Evolutionary conservation across 2,329 filamentous ascomycete genomes (phyloP).

Genomic region (Fusarium austroafricanum): DNA sequence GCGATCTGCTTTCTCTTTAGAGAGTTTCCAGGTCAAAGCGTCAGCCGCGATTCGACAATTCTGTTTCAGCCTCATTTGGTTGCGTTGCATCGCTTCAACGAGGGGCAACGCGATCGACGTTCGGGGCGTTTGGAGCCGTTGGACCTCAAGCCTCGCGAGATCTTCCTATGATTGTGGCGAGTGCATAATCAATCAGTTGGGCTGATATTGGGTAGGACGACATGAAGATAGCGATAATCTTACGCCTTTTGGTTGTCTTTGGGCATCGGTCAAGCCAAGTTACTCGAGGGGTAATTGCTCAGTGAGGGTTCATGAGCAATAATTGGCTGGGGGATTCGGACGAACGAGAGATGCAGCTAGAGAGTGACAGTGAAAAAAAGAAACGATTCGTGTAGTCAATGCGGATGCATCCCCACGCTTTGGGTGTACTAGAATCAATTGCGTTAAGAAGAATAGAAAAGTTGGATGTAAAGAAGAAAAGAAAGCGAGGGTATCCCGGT

Average conservation of each 20-base stretch:
- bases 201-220: constrained; percentile 36
- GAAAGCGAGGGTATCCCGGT: constrained; percentile 21
- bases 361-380: constrained; percentile 19
- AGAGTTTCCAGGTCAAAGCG: constrained; percentile 12
- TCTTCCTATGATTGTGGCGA: constrained; percentile 27
- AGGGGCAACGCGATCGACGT: constrained; percentile 43
- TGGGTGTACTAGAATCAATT: constrained; percentile 5
- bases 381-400: constrained; percentile 2
- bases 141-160: constrained; percentile 19
- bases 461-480: constrained; percentile 24
- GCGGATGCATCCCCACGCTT: not conserved
- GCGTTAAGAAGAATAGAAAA: constrained; percentile 7
- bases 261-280: constrained; percentile 7
- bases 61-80: constrained; percentile 39
- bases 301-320: constrained; percentile 8
- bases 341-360: constrained; percentile 11
- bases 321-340: constrained; percentile 8
- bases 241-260: constrained; percentile 2
- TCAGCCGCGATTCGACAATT: constrained; percentile 33
- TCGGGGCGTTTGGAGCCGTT: constrained; percentile 23
- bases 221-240: constrained; percentile 11
- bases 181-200: constrained; percentile 20
- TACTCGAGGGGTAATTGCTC: not conserved
- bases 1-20: constrained; percentile 7
- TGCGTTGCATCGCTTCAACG: constrained; percentile 40